These are phyloP conservation scores for Geranium incanum DNA, from an alignment of 441 rosid genomes.

Conservation along the genomic window DNA sequence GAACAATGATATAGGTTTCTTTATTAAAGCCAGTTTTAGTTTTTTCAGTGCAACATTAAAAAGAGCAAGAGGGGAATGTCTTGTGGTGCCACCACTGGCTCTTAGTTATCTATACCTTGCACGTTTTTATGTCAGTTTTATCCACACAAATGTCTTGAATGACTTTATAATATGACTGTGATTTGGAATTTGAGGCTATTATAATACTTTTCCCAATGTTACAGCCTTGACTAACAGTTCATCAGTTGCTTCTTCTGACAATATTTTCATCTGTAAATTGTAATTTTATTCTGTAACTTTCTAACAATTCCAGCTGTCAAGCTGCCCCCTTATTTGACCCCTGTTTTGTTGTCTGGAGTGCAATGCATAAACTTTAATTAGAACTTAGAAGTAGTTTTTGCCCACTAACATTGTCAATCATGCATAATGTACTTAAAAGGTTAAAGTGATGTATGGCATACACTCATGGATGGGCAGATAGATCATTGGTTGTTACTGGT, in stretches of 20 bases:
- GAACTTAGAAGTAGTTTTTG: not conserved
- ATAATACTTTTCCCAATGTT: too few species aligned
- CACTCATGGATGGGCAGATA: too few species aligned
- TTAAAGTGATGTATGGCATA: too few species aligned
- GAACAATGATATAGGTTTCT: not conserved
- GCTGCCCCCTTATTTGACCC: not conserved
- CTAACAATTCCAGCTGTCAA: not conserved
- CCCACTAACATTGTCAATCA: not conserved
- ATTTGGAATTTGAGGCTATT: too few species aligned
- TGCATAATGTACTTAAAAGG: too few species aligned
- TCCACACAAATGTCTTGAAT: too few species aligned
- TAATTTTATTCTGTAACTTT: not conserved
- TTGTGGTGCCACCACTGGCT: not conserved
- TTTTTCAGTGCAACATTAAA: not conserved
- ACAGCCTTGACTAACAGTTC: not conserved
- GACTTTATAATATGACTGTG: too few species aligned
- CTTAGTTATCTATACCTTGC: too few species aligned
- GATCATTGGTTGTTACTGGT: too few species aligned
- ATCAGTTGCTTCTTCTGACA: not conserved
- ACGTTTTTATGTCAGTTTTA: too few species aligned
- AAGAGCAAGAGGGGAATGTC: not conserved
- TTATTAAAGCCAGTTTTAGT: not conserved
- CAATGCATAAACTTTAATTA: not conserved
- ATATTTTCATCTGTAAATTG: not conserved
- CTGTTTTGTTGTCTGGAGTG: slow-evolving; percentile 4